Evolutionary conservation across 1,139 yeast genomes (phyloP).

Genomic region (Entelexis paramagnoliae): DNA sequence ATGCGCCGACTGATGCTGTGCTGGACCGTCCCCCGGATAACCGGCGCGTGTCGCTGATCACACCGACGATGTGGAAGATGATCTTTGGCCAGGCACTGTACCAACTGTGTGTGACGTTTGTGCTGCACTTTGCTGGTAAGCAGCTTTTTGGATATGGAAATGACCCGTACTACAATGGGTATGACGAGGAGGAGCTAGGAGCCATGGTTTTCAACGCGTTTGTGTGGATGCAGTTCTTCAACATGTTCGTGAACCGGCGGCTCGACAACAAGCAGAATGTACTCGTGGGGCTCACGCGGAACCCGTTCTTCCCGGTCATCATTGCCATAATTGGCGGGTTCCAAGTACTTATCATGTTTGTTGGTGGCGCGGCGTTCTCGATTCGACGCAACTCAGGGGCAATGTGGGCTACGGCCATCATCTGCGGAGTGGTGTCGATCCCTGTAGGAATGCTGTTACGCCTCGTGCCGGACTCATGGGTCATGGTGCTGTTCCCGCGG

Average conservation of each 20-base stretch:
- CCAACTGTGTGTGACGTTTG: slow-evolving; percentile 71
- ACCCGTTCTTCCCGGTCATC: slow-evolving; percentile 68
- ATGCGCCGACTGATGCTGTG: slow-evolving; percentile 78
- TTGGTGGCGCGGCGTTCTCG: slow-evolving; percentile 93
- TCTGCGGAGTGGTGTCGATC: slow-evolving; percentile 72
- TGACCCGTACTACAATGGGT: slow-evolving; percentile 20
- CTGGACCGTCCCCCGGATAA: slow-evolving; percentile 79
- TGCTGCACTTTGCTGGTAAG: slow-evolving; percentile 68
- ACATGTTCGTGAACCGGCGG: slow-evolving; percentile 81
- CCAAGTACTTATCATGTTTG: slow-evolving; percentile 86
- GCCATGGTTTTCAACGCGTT: slow-evolving; percentile 91
- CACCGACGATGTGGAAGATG: slow-evolving; percentile 97
- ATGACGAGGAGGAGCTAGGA: slow-evolving; percentile 45
- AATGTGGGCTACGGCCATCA: slow-evolving; percentile 82
- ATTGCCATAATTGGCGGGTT: slow-evolving; percentile 65
- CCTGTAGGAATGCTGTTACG: slow-evolving; percentile 73
- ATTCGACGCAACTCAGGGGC: slow-evolving; percentile 66
- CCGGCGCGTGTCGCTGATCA: slow-evolving; percentile 65
- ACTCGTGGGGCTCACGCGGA: slow-evolving; percentile 68
- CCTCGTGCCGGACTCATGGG: slow-evolving; percentile 74
- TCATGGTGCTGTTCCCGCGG: slow-evolving; percentile 57
- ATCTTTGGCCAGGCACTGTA: slow-evolving; percentile 74
- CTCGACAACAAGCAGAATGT: slow-evolving; percentile 85
- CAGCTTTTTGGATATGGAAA: slow-evolving; percentile 37
- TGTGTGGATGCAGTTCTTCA: slow-evolving; percentile 97